A percentile compares a stretch with the other conserved stretches of the same genome.
phyloP scores from a whole-genome alignment of 768 basidiomycete species.

The Termitomyces sp. region DNA sequence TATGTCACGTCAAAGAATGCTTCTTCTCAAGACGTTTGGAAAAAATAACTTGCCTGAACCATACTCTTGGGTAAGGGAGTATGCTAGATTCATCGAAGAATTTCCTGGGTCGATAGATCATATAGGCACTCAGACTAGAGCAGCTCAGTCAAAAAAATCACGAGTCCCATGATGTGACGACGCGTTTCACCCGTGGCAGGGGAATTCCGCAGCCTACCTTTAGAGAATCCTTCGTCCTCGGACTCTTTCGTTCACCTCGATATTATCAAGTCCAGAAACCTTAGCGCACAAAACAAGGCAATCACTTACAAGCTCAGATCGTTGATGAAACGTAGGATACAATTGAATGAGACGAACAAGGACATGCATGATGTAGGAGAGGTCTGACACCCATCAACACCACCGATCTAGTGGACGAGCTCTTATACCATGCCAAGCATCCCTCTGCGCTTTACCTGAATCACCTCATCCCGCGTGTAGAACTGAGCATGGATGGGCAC shows the following conservation, averaged over 20 bases:
- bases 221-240: neutral
- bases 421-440: conserved; percentile 55
- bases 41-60: neutral
- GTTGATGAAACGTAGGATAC: neutral
- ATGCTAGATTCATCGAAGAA: neutral
- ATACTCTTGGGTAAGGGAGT: too few species aligned
- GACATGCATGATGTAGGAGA: conserved; percentile 45
- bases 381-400: conserved; percentile 63
- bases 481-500: conserved; percentile 51
- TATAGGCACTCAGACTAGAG: neutral
- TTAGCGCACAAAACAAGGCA: neutral
- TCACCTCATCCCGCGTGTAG: conserved; percentile 55
- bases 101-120: neutral
- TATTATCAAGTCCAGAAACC: neutral
- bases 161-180: neutral
- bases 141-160: neutral
- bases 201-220: too few species aligned
- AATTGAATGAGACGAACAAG: neutral
- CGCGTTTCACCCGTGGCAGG: neutral
- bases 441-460: conserved; percentile 64
- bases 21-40: neutral
- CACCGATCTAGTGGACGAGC: conserved; percentile 45
- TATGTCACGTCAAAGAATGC: conserved; percentile 1
- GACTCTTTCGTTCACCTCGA: neutral
- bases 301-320: neutral